Conservation (phyloP, 2,329 filamentous ascomycete species). For the Ascochyta koolunga region DNA sequence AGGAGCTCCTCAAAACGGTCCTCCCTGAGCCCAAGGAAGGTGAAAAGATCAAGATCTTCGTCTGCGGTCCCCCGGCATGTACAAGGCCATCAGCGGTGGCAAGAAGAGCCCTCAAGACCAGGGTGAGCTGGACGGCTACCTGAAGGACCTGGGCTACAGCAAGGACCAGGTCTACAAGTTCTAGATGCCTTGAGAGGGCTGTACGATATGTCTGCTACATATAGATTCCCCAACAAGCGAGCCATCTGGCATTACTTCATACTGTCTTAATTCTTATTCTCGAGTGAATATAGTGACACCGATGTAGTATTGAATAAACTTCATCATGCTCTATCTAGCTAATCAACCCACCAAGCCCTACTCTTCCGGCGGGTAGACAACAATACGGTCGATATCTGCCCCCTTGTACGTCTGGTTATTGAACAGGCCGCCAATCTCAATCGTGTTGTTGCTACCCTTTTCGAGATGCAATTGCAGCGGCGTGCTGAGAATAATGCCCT, state of each 20-base stretch:
- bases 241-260: neutral
- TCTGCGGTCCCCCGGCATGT: conserved; percentile 93
- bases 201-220: conserved; percentile 32
- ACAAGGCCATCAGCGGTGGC: conserved; percentile 86
- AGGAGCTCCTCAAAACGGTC: conserved; percentile 93
- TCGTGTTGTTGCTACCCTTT: conserved; percentile 63
- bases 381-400: conserved; percentile 64
- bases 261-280: neutral
- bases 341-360: conserved; percentile 6
- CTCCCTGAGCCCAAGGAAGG: conserved; percentile 84
- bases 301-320: no score
- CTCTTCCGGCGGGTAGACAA: conserved; percentile 64
- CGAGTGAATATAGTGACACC: no score
- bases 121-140: conserved; percentile 80
- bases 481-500: conserved; percentile 65
- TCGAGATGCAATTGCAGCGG: conserved; percentile 61
- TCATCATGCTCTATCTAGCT: no score
- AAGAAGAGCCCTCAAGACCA: conserved; percentile 96
- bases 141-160: conserved; percentile 83
- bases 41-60: conserved; percentile 93
- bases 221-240: conserved; percentile 16
- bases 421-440: conserved; percentile 62
- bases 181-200: conserved; percentile 26
- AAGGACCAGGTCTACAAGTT: conserved; percentile 93
- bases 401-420: conserved; percentile 65